Base-by-base conservation (phyloP, 2,329 filamentous ascomycete species). In the Diaporthe citrichinensis region DNA sequence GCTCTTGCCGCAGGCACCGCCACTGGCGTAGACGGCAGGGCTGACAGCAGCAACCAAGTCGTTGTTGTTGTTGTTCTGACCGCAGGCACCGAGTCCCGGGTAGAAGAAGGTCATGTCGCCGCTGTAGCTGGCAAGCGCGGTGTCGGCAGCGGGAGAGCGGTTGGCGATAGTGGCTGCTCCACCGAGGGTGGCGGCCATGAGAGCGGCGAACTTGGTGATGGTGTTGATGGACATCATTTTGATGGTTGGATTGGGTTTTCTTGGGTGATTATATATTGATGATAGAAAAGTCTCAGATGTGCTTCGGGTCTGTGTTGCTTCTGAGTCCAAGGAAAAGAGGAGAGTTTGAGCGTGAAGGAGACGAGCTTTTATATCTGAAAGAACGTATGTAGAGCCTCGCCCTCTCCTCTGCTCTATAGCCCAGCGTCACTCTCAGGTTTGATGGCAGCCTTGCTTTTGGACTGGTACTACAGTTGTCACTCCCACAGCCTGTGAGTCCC, bases 91-190 rank as follows among this genome's bases (percentile, higher is more conserved):
- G 1, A n/a, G 44, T 23, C 65, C 49, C 7, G 65, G 46, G 46
- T 36, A 10, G 34, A 20, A 68, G 15, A 28, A 68, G 44, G 65
- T 68, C 65, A 68, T 68, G 4, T 68, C 17, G 23, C 65, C 65
- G 46, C 34, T 36, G 46, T 53, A 39, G 46, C 31, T 25, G 31
- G 46, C 31, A 3, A 20, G 28, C 9, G 28, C 5, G 28, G 61
- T 20, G 4, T 65, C 17, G 9, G 8, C 59, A 17, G 36, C 41
- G 8, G 41, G n/a, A 28, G 61, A n/a, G 12, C 58, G 58, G 12
- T 28, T 14, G 41, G n/a, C 41, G 62, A 68, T 17, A 14, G 25
- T 12, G 12, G 62, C 62, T n/a, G 62, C 62, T 12, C 23, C n/a
- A 6, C 25, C 46, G 23, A 53, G 62, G 44, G 23, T 46, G 46